Evolutionary conservation across 2,329 filamentous ascomycete species (phyloP), one percentile per base, ranked within the genome.

Genomic region (Trichoderma aggressivum): DNA sequence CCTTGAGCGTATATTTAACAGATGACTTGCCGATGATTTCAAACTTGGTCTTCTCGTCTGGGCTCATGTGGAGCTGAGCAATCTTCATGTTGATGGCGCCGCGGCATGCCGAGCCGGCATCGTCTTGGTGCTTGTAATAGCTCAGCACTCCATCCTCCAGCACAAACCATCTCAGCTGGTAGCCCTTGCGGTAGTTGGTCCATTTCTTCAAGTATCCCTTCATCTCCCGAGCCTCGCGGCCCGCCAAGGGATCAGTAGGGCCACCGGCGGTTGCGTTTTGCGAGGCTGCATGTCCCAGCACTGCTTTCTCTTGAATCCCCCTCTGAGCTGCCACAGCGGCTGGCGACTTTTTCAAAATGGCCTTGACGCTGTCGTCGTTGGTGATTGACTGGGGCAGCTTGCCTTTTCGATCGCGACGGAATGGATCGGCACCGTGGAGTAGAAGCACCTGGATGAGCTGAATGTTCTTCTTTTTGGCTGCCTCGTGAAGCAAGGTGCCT

Each of bases 61-160:
- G 88, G 78, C 97, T 97, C 94, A 99, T 98, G 81, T 95, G 92
- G 34, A 99, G 87, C 78, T 90, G 91, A 28, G 96, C 96, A 75
- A 99, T 99, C 73, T 92, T 92, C 94, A 99, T 99, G 80, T 98
- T 98, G 83, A 99, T 99, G 66, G 96, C 96, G 72, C 96, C 96
- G 73, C 96, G 94, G 80, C 96, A 99, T 70, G 96, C 96, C 66
- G 94, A 97, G 28, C 94, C 96, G 36, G 94, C 93, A 80, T 99
- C 96, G 79, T 99, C 96, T 82, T 99, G 96, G 80, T 98, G 94
- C 83, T 99, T 99, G 85, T 98, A 99, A 83, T 99, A 99, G 81
- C 96, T 98, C 75, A 99, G 82, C 14, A 99, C 95, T 14, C 96
- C 96, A 79, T 99, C 96, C 79, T 99, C 96, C 10, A 99, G 88